phyloP scores from a whole-genome alignment of 805 yeast genomes.

The Metschnikowia cerradonensis region DNA sequence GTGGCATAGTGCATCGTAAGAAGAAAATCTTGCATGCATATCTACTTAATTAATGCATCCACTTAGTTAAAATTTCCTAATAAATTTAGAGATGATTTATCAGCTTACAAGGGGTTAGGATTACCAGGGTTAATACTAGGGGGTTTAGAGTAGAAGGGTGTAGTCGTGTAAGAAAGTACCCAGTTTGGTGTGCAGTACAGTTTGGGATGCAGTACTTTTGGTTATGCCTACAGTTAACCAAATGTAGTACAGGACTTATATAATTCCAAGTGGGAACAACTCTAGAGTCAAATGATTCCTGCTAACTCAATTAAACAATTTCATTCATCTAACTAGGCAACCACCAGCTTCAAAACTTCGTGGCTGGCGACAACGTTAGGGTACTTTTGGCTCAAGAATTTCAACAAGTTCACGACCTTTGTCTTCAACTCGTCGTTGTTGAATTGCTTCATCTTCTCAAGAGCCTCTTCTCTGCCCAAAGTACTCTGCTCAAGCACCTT shows the following conservation, averaged over 20 bases:
- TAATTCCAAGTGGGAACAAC: too few species aligned
- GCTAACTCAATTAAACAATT: not conserved
- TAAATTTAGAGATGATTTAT: not conserved
- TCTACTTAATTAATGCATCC: not conserved
- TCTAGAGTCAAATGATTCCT: too few species aligned
- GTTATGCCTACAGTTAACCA: too few species aligned
- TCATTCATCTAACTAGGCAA: constrained; percentile 21
- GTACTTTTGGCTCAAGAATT: constrained; percentile 62
- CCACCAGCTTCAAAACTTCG: constrained; percentile 43
- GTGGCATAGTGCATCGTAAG: not conserved
- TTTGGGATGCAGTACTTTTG: too few species aligned
- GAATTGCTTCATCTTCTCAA: constrained; percentile 76
- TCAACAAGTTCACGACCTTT: constrained; percentile 67
- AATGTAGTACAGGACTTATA: too few species aligned
- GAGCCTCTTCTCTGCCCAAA: constrained; percentile 79
- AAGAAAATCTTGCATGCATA: constrained; percentile 1
- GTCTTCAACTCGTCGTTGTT: constrained; percentile 60
- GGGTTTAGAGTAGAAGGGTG: too few species aligned
- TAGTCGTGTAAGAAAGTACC: too few species aligned
- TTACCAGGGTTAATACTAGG: too few species aligned
- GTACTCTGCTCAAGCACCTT: constrained; percentile 70
- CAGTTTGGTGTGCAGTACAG: too few species aligned
- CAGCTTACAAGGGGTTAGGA: too few species aligned
- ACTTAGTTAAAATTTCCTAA: not conserved
- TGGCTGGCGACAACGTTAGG: constrained; percentile 58